These are phyloP conservation scores for Petrea volubilis DNA, from an alignment of 257 asterid species.

Conservation along the genomic window DNA sequence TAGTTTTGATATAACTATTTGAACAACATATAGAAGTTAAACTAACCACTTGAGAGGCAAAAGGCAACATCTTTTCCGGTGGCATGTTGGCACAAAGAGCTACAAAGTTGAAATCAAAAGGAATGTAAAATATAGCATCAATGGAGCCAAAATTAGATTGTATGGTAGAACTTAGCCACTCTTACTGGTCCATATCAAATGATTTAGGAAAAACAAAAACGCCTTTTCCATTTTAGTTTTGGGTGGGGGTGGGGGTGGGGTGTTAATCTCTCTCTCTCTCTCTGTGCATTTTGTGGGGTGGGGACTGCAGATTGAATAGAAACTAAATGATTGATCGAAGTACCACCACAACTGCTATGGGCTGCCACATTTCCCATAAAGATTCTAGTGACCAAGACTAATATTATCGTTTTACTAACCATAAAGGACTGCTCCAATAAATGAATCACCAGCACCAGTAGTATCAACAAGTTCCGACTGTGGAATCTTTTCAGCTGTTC, in stretches of 20 bases:
- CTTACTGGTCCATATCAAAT: background rate
- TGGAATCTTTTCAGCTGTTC: conserved; percentile 92
- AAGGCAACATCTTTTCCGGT: conserved; percentile 80
- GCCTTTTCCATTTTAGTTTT: too few relatives aligned
- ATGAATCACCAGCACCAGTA: conserved; percentile 97
- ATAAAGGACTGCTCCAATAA: conserved; percentile 85
- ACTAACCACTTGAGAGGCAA: conserved; percentile 98
- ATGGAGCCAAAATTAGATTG: background rate
- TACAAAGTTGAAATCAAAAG: conserved; percentile 32
- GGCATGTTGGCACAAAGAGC: conserved; percentile 89
- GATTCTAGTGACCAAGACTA: background rate
- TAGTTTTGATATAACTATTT: background rate
- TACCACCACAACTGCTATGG: background rate
- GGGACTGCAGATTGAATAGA: background rate
- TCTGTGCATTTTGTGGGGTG: background rate
- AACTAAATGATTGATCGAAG: background rate
- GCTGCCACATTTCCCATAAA: background rate
- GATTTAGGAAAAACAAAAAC: background rate
- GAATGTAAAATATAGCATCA: conserved; percentile 15
- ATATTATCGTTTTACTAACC: conserved; percentile 41
- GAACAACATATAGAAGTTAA: background rate
- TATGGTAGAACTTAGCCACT: background rate
- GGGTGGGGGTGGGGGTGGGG: too few relatives aligned
- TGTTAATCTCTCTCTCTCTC: too few relatives aligned
- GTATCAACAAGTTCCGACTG: conserved; percentile 84